Evolutionary conservation across 805 yeast genomes (phyloP), one percentile per base, ranked within the genome.

Genomic region (Kuraishia piskuri): DNA sequence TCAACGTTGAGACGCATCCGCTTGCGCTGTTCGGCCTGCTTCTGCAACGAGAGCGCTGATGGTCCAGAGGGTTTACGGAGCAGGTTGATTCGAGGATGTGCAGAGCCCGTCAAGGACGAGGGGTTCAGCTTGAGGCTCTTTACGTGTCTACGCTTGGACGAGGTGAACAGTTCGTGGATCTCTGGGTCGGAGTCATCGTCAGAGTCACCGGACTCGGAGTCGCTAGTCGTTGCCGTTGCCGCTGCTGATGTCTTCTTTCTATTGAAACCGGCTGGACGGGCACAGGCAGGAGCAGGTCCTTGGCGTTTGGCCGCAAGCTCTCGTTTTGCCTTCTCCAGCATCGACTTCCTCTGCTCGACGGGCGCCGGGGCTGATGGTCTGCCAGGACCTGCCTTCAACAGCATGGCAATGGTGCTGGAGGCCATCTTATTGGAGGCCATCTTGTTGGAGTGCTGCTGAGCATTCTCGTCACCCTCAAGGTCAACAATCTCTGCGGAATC

Each of bases 1-100:
- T 86, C 88, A 12, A 90, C 90, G 61, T 86, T 83, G 52, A 92
- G 71, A 58, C 98, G 77, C 58, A 78, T 72, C 58, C 95, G 79
- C 91, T 90, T 88, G 52, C 83, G 72, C 55, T 86, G 86, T 63
- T 86, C 91, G 45, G 84, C 92, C 37, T 71, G 66, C 59, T 80
- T 82, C 51, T 71, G 40, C 17, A 31, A 12, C 4, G 40, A 31
- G 4, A 31, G 3, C 4, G 73, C 17, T 20, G 36, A 5, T n/a
- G 37, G n/a, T 17, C 22, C 48, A n/a, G 23, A 9, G 19, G 44
- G n/a, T 22, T 24, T 50, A 36, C 52, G 49, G 25, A 50, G 22
- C 7, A 53, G 50, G 3, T 58, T 46, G n/a, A 56, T 46, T 46
- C 56, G 49, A 12, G 26, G 26, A 24, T 23, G 50, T 8, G 40